Base-by-base conservation (phyloP, 2,329 filamentous ascomycete genomes). In the Aspergillus uvarum region DNA sequence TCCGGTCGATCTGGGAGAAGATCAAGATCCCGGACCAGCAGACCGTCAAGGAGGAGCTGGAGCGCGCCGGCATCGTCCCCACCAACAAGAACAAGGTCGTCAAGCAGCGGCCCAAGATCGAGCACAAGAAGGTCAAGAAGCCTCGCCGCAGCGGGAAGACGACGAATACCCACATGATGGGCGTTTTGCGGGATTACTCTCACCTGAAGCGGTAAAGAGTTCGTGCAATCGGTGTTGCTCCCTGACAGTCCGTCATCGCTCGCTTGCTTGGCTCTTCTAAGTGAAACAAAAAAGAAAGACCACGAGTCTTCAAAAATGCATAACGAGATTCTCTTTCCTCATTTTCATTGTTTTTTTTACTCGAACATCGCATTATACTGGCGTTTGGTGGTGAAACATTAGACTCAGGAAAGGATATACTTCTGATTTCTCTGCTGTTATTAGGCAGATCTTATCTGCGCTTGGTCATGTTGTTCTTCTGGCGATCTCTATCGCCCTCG, bases 121-220 rank as follows among this genome's bases (percentile, higher is more conserved):
- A 83, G 61, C 86, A 87, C 67, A 90, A 91, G 79, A 88, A 89
- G 79, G 87, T 88, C 76, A 90, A 91, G 78, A 91, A 90, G 74
- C 82, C 87, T 49, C 85, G 91, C 65, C 84, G 87, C 61, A 86
- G 86, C 47, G 90, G 89, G 65, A 95, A 93, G 82, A 87, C 89
- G 59, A 96, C 91, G 26, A 96, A 96, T 73, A 87, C 87, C 29
- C 92, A 96, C 74, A 96, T 96, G 92, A 83, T 83, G 67, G 87
- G 89, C 65, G 83, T 96, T 61, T 82, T 96, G 72, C 88, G 92
- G 78, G 90, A 94, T 72, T 93, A 86, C 64, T 83, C 81, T 11
- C 80, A 82, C 59, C 67, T 79, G 32, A 79, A 79, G 63, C 72
- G 75, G 61, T 78, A 48, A 29, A 48, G 11, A 35, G 14, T 4